These are phyloP conservation scores for Salix purpurea DNA, from an alignment of 345 rosid genomes.

Conservation along the genomic window DNA sequence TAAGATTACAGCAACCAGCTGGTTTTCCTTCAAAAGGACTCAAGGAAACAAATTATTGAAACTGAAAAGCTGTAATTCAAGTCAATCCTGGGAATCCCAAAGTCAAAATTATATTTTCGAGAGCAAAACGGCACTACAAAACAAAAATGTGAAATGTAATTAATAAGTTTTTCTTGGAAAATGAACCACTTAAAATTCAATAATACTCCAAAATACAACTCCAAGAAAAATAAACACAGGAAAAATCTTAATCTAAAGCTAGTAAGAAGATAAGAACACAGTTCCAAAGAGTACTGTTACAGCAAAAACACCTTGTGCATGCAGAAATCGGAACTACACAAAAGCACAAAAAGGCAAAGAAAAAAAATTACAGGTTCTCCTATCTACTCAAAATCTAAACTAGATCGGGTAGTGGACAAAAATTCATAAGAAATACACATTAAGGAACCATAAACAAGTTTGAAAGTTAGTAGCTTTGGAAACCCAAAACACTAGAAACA, in stretches of 20 bases:
- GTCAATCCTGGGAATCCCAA: not conserved
- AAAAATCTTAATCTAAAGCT: not conserved
- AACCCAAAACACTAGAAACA: conserved; percentile 23
- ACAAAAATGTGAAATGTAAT: not conserved
- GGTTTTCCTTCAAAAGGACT: not conserved
- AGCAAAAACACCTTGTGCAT: not conserved
- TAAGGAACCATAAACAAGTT: not conserved
- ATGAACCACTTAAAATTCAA: not conserved
- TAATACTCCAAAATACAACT: not conserved
- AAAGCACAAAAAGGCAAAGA: not conserved
- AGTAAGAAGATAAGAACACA: not conserved
- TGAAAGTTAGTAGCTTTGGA: conserved; percentile 18
- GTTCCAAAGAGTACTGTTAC: not conserved
- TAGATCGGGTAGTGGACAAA: conserved; percentile 12
- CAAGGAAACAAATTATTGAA: not conserved
- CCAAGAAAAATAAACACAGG: not conserved
- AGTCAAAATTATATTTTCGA: not conserved
- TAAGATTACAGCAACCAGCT: conserved; percentile 3
- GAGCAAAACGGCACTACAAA: not conserved
- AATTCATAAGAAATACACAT: not conserved
- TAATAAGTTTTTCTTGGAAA: not conserved
- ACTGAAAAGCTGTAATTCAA: not conserved
- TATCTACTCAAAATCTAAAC: not conserved
- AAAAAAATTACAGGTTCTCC: conserved; percentile 2
- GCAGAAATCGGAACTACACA: not conserved